Base-by-base conservation (phyloP, 2,329 filamentous ascomycete genomes). In the Cercospora sp. region DNA sequence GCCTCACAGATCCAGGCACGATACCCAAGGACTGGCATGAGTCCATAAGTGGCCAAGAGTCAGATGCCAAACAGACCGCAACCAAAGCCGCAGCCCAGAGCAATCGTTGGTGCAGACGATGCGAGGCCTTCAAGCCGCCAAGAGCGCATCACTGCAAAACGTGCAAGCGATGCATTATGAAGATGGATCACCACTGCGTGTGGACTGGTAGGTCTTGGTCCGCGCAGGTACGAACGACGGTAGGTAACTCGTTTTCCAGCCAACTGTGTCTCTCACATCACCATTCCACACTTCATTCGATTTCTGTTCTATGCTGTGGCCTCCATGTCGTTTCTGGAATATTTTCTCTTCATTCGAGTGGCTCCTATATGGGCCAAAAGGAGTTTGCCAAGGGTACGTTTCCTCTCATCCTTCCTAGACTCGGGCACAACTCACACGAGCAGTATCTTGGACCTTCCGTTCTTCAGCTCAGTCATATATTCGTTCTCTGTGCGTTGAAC, bases 261-360 rank as follows among this genome's bases (percentile, higher is more conserved):
- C 69, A 94, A 94, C 80, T 96, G 92, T 81, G 91, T 95, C 63
- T 93, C 91, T 12, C 87, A 93, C 79, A 89, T 89, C 69, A 94
- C 91, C 0, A 91, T 93, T 74, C 92, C 92, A 7, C 90, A 94
- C 81, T 95, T 95, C 79, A 71, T 93, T 58, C 91, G 92, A 74
- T 94, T 95, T 81, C 83, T 95, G 53, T 77, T 88, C 70, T 94
- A 88, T 77, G 85, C 90, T 28, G 90, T 90, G 74, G 68, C 85
- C 13, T 83, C 90, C 1, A 88, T 92, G 72, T 68, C 76, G 2
- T 89, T 89, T 65, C 84, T 94, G 5, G 82, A 84, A 63, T 83
- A 82, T 72, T 85, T 91, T 55, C 81, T 93, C n/a, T 87, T 81
- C 78, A 80, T 81, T 13, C 88, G 91, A 66, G 82, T 87, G 69